Evolutionary conservation across 2,329 filamentous ascomycete genomes (phyloP).

Genomic region (Fusarium anthophilum): DNA sequence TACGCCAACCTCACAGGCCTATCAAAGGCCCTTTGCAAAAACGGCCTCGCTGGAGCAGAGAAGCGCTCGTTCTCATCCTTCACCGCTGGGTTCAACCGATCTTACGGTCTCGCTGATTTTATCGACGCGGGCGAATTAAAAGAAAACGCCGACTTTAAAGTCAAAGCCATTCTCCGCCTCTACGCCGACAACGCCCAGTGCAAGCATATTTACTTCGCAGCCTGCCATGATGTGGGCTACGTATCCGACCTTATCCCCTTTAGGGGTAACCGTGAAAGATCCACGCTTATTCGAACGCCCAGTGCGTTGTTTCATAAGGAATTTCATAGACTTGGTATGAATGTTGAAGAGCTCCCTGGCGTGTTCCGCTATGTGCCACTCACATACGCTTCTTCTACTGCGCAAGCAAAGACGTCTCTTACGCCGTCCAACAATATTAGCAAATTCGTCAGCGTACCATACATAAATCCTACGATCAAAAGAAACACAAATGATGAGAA

Average conservation of each 20-base stretch:
- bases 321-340: slow-evolving; percentile 61
- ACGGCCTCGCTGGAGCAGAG: slow-evolving; percentile 61
- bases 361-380: slow-evolving; percentile 61
- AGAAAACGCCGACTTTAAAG: slow-evolving; percentile 68
- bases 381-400: slow-evolving; percentile 6
- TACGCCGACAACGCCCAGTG: slow-evolving; percentile 68
- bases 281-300: slow-evolving; percentile 62
- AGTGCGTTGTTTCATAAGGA: slow-evolving; percentile 60
- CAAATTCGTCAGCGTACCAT: neutral
- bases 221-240: slow-evolving; percentile 64
- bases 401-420: neutral
- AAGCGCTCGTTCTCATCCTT: slow-evolving; percentile 66
- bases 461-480: neutral
- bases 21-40: slow-evolving; percentile 57
- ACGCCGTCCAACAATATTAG: neutral
- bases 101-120: slow-evolving; percentile 68
- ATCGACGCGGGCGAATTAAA: slow-evolving; percentile 69
- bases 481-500: slow-evolving; percentile 3
- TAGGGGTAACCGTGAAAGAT: slow-evolving; percentile 56
- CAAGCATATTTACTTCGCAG: slow-evolving; percentile 71
- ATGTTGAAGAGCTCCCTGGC: slow-evolving; percentile 59
- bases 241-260: slow-evolving; percentile 65
- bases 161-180: slow-evolving; percentile 59
- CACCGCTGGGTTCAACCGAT: slow-evolving; percentile 64
- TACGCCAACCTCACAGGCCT: slow-evolving; percentile 65